A percentile compares a stretch with the other conserved stretches of the same genome.
Conservation (phyloP, 345 rosid species). For the Dipteronia dyeriana region DNA sequence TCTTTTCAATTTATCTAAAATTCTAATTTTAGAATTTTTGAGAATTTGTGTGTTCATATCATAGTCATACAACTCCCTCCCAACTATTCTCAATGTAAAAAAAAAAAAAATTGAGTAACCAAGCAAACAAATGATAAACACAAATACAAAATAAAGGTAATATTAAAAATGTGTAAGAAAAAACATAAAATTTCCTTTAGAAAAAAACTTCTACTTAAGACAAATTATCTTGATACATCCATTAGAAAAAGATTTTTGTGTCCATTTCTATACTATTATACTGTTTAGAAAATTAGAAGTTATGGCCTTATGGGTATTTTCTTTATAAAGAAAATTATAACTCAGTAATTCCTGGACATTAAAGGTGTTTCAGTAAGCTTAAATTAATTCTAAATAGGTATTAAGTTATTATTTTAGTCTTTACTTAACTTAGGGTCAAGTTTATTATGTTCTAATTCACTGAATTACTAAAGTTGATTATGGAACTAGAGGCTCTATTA, state of each 20-base stretch:
- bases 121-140: constrained; percentile 1
- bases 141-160: too few relatives aligned
- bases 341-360: not conserved
- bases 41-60: too few relatives aligned
- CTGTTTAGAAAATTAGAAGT: not conserved
- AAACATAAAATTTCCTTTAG: not conserved
- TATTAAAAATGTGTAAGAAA: not conserved
- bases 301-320: not conserved
- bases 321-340: not conserved
- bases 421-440: not conserved
- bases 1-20: too few relatives aligned
- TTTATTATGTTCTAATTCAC: not conserved
- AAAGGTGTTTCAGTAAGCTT: not conserved
- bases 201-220: not conserved
- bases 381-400: not conserved
- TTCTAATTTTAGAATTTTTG: too few relatives aligned
- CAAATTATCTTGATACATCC: not conserved
- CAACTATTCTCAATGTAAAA: not conserved
- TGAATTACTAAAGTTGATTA: not conserved
- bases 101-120: not conserved
- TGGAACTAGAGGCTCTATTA: not conserved
- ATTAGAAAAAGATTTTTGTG: not conserved
- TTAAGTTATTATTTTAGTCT: not conserved
- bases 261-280: not conserved
- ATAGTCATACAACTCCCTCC: too few relatives aligned